phyloP scores from a whole-genome alignment of 306 rosid genomes.

The Vigna trinervia region DNA sequence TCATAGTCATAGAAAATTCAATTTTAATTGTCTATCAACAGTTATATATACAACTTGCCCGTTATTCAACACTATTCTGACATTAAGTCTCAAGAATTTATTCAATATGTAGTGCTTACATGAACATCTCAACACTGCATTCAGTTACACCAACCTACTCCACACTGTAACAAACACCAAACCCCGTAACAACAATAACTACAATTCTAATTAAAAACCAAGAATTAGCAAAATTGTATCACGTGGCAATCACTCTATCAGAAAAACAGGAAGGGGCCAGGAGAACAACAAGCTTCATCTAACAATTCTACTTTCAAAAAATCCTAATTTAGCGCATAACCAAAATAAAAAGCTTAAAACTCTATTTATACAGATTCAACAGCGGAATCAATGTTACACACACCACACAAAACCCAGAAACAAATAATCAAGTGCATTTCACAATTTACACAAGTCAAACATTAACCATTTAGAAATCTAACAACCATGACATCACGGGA shows the following conservation, averaged over 20 bases:
- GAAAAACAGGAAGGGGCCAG: background rate
- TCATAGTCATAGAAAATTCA: conserved; percentile 3
- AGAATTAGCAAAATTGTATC: conserved; percentile 6
- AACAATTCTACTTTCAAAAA: conserved; percentile 11
- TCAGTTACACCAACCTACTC: conserved; percentile 28
- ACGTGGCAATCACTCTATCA: conserved; percentile 9
- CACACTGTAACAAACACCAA: background rate
- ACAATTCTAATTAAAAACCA: conserved; percentile 25
- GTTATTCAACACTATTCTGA: background rate
- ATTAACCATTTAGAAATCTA: background rate
- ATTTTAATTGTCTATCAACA: conserved; percentile 27
- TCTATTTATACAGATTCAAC: conserved; percentile 9
- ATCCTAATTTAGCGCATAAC: background rate
- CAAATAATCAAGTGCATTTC: conserved; percentile 8
- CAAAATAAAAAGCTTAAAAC: conserved; percentile 1
- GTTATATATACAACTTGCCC: conserved; percentile 6
- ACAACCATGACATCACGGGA: background rate
- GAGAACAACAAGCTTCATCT: conserved; percentile 9
- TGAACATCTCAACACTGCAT: conserved; percentile 19
- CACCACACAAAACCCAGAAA: background rate
- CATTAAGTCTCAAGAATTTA: background rate
- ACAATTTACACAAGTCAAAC: conserved; percentile 1
- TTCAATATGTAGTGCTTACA: conserved; percentile 25
- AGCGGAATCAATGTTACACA: conserved; percentile 9
- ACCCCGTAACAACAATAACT: conserved; percentile 1